Base-by-base conservation (phyloP, 106 monocot species). In the Dioscorea alata region DNA sequence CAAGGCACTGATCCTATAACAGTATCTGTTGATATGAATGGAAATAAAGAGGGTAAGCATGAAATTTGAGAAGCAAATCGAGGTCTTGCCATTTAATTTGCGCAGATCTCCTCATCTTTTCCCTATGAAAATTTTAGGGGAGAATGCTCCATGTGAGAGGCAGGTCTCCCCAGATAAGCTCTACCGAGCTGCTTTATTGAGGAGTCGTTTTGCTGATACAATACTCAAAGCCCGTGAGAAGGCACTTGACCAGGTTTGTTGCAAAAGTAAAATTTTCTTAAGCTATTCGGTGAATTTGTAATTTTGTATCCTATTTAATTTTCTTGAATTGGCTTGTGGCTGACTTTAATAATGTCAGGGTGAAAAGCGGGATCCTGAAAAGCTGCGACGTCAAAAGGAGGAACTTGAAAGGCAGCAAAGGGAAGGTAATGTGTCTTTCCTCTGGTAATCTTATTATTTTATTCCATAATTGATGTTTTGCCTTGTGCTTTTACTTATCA, bases 191-290 rank as follows among this genome's bases (percentile, higher is more conserved):
- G 96, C 91, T 71, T 69, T 86, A 34, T 74, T 97, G 80, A 86
- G 69, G 79, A 77, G 52, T 66, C 95, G 95, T 18, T 95, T 95
- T 80, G 95, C 88, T 13, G 95, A 95, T 70, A 95, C 95, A 24
- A 95, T 95, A 57, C 75, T 95, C 28, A 95, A 88, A 84, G 95
- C 95, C 58, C 92, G 84, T 48, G 96, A 97, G 73, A 92, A 97
- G 69, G 77, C 91, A 31, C 84, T 97, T 60, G 85, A 84, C 59
- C 79, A 91, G 91, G 96, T 91, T 70, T 48, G 75, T 66, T 71
- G 12, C 31, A 21, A 15, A 10, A 21, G 42, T 4, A 19, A 4
- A 12, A 22, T 12, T 59, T 23, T 12, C 22, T 2, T 2, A 1
- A 20, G 0, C 23, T 20, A 0, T 59, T 59, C 1, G 16, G 8